A percentile compares a stretch with the other conserved stretches of the same genome.
These are phyloP conservation scores for Micractinium conductrix DNA, from an alignment of 139 green algal genomes.

Conservation along the genomic window DNA sequence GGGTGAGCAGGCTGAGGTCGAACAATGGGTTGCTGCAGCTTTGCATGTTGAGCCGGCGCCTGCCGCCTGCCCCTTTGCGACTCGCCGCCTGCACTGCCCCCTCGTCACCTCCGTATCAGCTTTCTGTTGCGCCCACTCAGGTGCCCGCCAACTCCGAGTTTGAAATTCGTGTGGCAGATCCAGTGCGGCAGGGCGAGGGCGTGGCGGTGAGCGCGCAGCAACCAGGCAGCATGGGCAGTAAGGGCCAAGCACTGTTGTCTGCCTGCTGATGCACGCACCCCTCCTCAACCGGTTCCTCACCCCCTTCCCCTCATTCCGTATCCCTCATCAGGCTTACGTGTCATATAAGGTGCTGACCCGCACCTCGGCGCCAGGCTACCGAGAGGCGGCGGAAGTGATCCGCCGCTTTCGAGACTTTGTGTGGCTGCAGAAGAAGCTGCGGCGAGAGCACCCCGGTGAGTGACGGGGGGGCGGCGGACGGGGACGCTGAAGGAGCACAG, in stretches of 20 bases:
- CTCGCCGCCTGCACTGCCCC: too few species aligned
- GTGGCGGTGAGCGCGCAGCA: slow-evolving; percentile 67
- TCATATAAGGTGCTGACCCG: slow-evolving; percentile 77
- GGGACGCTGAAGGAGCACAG: neutral
- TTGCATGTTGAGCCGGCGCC: too few species aligned
- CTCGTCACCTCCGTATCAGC: too few species aligned
- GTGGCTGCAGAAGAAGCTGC: slow-evolving; percentile 83
- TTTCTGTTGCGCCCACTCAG: neutral
- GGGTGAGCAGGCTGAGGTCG: neutral
- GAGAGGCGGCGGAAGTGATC: slow-evolving; percentile 73
- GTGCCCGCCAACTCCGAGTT: slow-evolving; percentile 47
- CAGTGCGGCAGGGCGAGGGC: slow-evolving; percentile 93
- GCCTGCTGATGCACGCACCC: neutral
- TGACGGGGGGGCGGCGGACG: neutral
- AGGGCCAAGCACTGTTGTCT: too few species aligned
- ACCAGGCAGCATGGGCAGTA: too few species aligned
- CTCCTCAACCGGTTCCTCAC: neutral
- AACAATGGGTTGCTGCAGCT: too few species aligned
- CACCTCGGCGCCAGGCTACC: slow-evolving; percentile 55
- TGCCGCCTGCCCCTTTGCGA: too few species aligned
- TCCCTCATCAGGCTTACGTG: slow-evolving; percentile 59
- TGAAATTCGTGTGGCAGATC: slow-evolving; percentile 80
- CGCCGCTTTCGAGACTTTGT: slow-evolving; percentile 93
- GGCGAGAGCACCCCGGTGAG: slow-evolving; percentile 70
- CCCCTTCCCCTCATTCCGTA: neutral